Evolutionary conservation across 192 early-diverging fungal species (phyloP), one percentile per base, ranked within the genome.

Genomic region (Neocallimastix lanati): DNA sequence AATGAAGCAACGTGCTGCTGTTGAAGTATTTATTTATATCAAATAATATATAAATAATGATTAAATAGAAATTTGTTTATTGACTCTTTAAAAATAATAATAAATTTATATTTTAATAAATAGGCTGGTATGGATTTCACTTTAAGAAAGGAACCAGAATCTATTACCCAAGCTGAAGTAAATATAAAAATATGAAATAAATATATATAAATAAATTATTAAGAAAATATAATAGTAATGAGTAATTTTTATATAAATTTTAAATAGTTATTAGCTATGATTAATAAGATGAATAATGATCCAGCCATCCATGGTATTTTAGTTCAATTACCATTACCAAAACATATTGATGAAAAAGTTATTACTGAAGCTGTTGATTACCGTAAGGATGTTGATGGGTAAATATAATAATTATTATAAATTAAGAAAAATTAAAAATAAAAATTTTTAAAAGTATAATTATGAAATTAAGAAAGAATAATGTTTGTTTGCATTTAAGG

Each of bases 331-430:
- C 98, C 98, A 29, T 85, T 99, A 15, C 96, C 98, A 18, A 84
- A 86, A 2, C 93, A 94, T 81, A 88, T 99, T 76, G 91, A 93
- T 81, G 95, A 96, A 81, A 85, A 85, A 78, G 85, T 88, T 28
- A 86, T 98, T 37, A 95, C 93, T 58, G 95, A 97, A 80, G 87
- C 94, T 29, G 94, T 99, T 80, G 85, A 91, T 79, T 88, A 91
- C 5, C 83, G 88, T 78, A 99, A 98, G 83, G 98, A 99, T 84
- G 96, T 99, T n/a, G 98, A 99, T 83, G 98, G 98, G 87, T 93
- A 88, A 82, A 84, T 58, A 5, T 77, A 21, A 15, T 76, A 15
- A 15, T 18, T 36, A 12, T 78, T 12, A n/a, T n/a, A n/a, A n/a
- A n/a, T n/a, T n/a, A n/a, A n/a, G n/a, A n/a, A n/a, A n/a, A n/a